Evolutionary conservation across 2,329 filamentous ascomycete species (phyloP).

Genomic region (Colletotrichum camelliae): DNA sequence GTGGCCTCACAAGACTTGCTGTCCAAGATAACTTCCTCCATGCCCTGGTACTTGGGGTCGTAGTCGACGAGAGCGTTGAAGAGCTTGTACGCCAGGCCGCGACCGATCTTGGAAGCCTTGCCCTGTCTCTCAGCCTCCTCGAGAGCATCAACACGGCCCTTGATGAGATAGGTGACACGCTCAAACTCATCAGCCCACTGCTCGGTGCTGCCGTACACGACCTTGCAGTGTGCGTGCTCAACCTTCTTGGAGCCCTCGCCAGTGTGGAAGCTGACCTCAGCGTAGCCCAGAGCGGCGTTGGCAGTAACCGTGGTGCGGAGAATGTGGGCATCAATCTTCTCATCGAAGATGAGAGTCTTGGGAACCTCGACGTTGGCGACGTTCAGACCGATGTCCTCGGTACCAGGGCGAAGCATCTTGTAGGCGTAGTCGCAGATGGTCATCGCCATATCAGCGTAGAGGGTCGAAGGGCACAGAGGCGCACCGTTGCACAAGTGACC

Average conservation of each 20-base stretch:
- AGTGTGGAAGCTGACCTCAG: conserved; percentile 63
- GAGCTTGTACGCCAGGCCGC: conserved; percentile 80
- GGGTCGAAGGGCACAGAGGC: conserved; percentile 66
- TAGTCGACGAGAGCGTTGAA: conserved; percentile 64
- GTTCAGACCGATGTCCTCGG: conserved; percentile 64
- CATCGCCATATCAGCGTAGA: conserved; percentile 66
- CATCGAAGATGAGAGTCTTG: conserved; percentile 70
- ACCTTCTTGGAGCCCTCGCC: conserved; percentile 62
- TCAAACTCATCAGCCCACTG: conserved; percentile 70
- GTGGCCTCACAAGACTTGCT: conserved; percentile 49
- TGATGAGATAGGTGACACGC: conserved; percentile 72
- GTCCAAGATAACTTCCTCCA: conserved; percentile 63
- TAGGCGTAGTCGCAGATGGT: conserved; percentile 68
- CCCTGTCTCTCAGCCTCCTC: conserved; percentile 67
- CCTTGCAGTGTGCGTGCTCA: conserved; percentile 67
- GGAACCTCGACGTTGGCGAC: conserved; percentile 71
- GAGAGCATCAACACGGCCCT: conserved; percentile 63
- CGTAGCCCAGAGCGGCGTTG: conserved; percentile 58
- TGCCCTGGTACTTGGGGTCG: conserved; percentile 56
- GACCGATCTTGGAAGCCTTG: conserved; percentile 73
- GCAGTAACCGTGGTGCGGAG: conserved; percentile 66
- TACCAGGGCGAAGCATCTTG: conserved; percentile 64
- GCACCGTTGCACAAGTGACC: conserved; percentile 74
- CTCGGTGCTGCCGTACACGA: conserved; percentile 62
- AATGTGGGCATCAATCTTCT: conserved; percentile 55